Conservation (phyloP, 2,329 filamentous ascomycete genomes). For the Xylaria sp. region DNA sequence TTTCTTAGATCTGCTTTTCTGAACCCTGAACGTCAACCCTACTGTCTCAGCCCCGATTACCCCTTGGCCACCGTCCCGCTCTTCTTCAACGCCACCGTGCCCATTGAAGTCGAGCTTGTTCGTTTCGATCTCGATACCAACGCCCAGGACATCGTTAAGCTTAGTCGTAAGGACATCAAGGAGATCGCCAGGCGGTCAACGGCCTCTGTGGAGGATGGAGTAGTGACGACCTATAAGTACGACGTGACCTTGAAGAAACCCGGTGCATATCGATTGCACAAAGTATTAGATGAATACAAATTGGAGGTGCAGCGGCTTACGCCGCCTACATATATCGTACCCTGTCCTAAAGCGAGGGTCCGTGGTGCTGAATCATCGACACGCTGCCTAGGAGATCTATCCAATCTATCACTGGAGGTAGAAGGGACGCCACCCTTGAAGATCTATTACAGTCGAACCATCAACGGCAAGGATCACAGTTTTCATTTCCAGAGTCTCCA, state of each 20-base stretch:
- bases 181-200: slow-evolving; percentile 76
- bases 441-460: slow-evolving; percentile 88
- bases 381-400: slow-evolving; percentile 88
- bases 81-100: slow-evolving; percentile 91
- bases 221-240: slow-evolving; percentile 72
- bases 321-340: slow-evolving; percentile 84
- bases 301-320: slow-evolving; percentile 84
- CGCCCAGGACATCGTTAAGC: slow-evolving; percentile 80
- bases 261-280: slow-evolving; percentile 85
- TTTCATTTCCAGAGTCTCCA: slow-evolving; percentile 95
- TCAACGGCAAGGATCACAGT: slow-evolving; percentile 84
- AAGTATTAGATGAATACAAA: slow-evolving; percentile 92
- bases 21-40: slow-evolving; percentile 82
- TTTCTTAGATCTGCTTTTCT: slow-evolving; percentile 77
- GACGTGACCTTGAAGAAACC: slow-evolving; percentile 83
- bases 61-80: slow-evolving; percentile 78
- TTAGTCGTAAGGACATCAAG: slow-evolving; percentile 78
- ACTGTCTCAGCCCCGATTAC: slow-evolving; percentile 78
- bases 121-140: slow-evolving; percentile 87
- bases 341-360: slow-evolving; percentile 83
- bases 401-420: slow-evolving; percentile 84
- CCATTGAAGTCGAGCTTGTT: slow-evolving; percentile 87
- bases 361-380: slow-evolving; percentile 70
- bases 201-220: slow-evolving; percentile 72
- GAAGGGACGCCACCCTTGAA: slow-evolving; percentile 90